phyloP scores from a whole-genome alignment of 2,329 filamentous ascomycete species.

The Calonectria multiphialidica region DNA sequence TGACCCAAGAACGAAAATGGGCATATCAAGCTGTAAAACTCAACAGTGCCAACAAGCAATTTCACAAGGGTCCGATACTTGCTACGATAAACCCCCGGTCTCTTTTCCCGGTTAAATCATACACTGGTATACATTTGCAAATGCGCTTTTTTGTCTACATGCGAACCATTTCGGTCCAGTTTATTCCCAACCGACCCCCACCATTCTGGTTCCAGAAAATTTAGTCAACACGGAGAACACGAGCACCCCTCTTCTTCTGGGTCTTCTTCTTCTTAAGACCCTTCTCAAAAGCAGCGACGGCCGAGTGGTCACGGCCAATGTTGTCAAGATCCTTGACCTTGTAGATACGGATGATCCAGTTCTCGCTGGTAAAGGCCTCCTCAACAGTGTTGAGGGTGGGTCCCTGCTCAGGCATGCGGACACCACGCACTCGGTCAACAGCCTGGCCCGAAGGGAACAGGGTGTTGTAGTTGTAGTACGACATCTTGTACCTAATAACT shows the following conservation, averaged over 20 bases:
- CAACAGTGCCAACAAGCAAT: background rate
- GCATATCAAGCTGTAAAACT: background rate
- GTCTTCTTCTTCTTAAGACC: constrained; percentile 88
- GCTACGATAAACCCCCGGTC: constrained; percentile 17
- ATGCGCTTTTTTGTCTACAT: constrained; percentile 51
- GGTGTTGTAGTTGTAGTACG: constrained; percentile 95
- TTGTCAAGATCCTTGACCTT: constrained; percentile 99
- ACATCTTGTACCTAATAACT: constrained; percentile 95
- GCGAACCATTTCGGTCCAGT: constrained; percentile 33
- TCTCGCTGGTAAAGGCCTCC: constrained; percentile 98
- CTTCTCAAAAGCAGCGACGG: constrained; percentile 77
- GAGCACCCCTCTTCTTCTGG: constrained; percentile 78
- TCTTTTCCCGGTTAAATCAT: constrained; percentile 40
- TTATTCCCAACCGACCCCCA: constrained; percentile 35
- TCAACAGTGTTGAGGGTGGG: constrained; percentile 91
- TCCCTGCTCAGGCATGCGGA: constrained; percentile 83
- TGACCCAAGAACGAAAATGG: background rate
- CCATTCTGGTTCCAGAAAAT: constrained; percentile 27
- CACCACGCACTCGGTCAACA: constrained; percentile 87
- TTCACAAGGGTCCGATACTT: background rate
- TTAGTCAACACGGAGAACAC: constrained; percentile 80
- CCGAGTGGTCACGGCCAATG: constrained; percentile 86
- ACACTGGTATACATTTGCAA: constrained; percentile 54
- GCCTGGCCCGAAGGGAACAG: constrained; percentile 95
- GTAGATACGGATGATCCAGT: constrained; percentile 99